Percentiles rank a stretch among this genome's conserved stretches.
Conservation (phyloP, 2,329 filamentous ascomycete species). For the Mariannaea elegans region DNA sequence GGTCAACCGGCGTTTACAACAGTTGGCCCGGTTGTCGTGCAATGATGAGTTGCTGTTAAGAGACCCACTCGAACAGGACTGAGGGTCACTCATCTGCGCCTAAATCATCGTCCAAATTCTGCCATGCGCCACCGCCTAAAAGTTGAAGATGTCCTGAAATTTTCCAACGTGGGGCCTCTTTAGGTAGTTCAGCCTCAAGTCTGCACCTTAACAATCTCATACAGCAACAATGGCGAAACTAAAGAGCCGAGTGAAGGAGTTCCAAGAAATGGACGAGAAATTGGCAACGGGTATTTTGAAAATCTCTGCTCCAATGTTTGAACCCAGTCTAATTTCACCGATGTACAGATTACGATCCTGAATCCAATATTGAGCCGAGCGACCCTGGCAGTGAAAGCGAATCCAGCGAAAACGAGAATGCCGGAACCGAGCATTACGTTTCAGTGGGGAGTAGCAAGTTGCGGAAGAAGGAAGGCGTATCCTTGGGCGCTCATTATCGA, state of each 20-base stretch:
- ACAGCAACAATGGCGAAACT: slow-evolving; percentile 58
- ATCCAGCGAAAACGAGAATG: slow-evolving; percentile 59
- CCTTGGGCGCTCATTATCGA: slow-evolving; percentile 81
- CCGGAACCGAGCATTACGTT: slow-evolving; percentile 87
- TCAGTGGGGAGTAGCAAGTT: slow-evolving; percentile 85
- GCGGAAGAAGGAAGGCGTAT: slow-evolving; percentile 73
- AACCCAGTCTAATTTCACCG: slow-evolving; percentile 21
- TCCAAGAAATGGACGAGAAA: slow-evolving; percentile 70
- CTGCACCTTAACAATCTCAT: slow-evolving; percentile 25
- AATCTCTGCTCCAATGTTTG: background rate
- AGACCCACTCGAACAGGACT: background rate
- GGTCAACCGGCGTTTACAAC: background rate
- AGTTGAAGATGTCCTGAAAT: slow-evolving; percentile 51
- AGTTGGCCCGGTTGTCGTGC: background rate
- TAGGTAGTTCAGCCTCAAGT: slow-evolving; percentile 21
- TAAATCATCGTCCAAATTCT: slow-evolving; percentile 44
- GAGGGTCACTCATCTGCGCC: background rate
- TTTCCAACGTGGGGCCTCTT: slow-evolving; percentile 45
- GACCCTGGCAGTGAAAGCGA: slow-evolving; percentile 62
- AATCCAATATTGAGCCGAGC: slow-evolving; percentile 68
- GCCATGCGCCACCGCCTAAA: slow-evolving; percentile 61
- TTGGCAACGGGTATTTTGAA: slow-evolving; percentile 64
- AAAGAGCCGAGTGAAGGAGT: slow-evolving; percentile 65
- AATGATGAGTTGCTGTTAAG: background rate
- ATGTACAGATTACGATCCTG: slow-evolving; percentile 78